These are phyloP conservation scores for Clonostachys chloroleuca DNA, from an alignment of 2,329 filamentous ascomycete species.

Conservation along the genomic window DNA sequence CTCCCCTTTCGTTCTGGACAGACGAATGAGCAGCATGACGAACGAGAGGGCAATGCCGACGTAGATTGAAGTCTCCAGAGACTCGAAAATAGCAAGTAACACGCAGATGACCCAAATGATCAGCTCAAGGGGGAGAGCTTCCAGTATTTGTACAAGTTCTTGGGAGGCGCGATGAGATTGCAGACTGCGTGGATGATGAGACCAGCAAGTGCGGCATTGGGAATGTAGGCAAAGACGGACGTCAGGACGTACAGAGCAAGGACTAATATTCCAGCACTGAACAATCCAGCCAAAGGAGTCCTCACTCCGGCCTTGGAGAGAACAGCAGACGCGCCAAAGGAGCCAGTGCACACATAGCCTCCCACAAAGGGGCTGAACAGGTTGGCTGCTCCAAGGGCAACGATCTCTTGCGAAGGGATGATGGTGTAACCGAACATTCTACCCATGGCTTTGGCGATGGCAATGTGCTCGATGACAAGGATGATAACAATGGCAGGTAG, in stretches of 20 bases:
- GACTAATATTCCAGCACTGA: constrained; percentile 72
- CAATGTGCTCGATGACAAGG: constrained; percentile 76
- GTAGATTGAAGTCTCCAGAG: constrained; percentile 47
- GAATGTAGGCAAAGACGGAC: constrained; percentile 78
- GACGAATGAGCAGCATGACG: constrained; percentile 35
- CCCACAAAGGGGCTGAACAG: constrained; percentile 72
- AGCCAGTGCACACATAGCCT: constrained; percentile 37
- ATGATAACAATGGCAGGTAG: constrained; percentile 73
- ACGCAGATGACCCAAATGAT: constrained; percentile 74
- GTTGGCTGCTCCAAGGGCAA: constrained; percentile 74
- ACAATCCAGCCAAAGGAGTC: constrained; percentile 73
- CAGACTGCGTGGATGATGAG: constrained; percentile 83
- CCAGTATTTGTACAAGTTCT: constrained; percentile 75
- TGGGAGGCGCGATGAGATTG: constrained; percentile 70
- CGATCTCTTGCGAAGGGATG: constrained; percentile 73
- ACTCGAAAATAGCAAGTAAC: constrained; percentile 45
- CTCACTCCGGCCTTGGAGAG: constrained; percentile 80
- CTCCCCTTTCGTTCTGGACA: constrained; percentile 38
- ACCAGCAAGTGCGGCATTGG: constrained; percentile 63
- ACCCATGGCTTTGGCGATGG: constrained; percentile 79
- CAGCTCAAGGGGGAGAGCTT: constrained; percentile 66
- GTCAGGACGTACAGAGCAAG: constrained; percentile 75
- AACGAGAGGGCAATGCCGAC: constrained; percentile 36
- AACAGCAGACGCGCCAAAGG: constrained; percentile 68
- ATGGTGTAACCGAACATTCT: constrained; percentile 76